Base-by-base conservation (phyloP, 371 early-diverging fungal genomes). In the Lichtheimia ramosa region DNA sequence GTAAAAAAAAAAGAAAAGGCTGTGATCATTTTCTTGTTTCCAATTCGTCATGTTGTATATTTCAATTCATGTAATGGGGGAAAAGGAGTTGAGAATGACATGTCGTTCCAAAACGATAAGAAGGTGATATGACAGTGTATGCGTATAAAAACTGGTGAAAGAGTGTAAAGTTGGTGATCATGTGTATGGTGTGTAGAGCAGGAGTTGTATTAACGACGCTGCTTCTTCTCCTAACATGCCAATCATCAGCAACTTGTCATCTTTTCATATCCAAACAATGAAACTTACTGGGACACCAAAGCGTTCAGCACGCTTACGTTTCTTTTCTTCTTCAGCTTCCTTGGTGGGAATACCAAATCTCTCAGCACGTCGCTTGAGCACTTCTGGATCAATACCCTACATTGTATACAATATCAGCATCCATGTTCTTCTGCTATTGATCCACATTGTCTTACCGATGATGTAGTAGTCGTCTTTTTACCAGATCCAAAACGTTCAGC, bases 241-340 rank as follows among this genome's bases (percentile, higher is more conserved):
- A 46, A 46, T 0, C 0, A 16, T 46, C 46, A 46, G 46, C 2
- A 5, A n/a, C 5, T 12, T 46, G 21, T 1, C 21, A 18, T 46
- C 34, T 34, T 34, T 2, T 8, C n/a, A 8, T 6, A 34, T 8
- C 34, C 34, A 34, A 34, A 34, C 25, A 34, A 34, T 34, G 10
- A 34, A 4, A 10, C 34, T 55, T 16, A 43, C 41, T 3, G 43
- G 43, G 48, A 50, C 6, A 25, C 77, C 79, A 62, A 87, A 87
- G 42, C 86, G 73, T 48, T 81, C 84, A 23, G 83, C 82, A 41
- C 88, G 77, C 63, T 87, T 85, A 70, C 86, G 68, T 68, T 84
- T 87, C 81, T 83, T 85, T 57, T 87, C 87, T 63, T 85, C 85
- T 51, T 85, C 86, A 12, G 65, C 81, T 42, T 62, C 69, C 53